Evolutionary conservation across 495 filamentous ascomycete genomes (phyloP), one percentile per base, ranked within the genome.

Genomic region (Poronia punctata): DNA sequence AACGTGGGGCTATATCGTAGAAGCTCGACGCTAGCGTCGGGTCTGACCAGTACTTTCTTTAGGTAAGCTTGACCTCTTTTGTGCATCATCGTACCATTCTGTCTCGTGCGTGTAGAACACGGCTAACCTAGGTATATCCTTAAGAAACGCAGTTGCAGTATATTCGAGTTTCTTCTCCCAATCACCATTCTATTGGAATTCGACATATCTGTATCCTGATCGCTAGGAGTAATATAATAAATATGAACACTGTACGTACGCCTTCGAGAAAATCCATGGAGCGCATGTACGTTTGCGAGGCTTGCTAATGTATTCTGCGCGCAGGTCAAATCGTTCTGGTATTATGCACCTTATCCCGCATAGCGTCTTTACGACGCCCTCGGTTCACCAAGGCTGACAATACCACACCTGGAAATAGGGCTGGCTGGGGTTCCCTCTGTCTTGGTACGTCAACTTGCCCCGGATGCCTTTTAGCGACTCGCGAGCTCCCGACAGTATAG

Each of bases 381-480:
- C n/a, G n/a, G n/a, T n/a, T n/a, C n/a, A n/a, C n/a, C 5, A 36
- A 38, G 17, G 14, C 42, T 31, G 17, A 46, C 43, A 22, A 3
- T 3, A 9, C 8, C 17, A 5, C 18, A 9, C 22, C 7, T 35
- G 5, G 5, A 2, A 5, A 11, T 31, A 90, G 85, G 85, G 45
- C 82, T 52, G 90, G 90, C 50, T 95, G 85, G 90, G 88, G 84
- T 37, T 63, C 80, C 45, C 81, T 97, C 39, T 86, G 85, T 49
- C 63, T 86, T 53, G 85, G 84, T 87, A 72, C 40, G 74, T 28
- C 45, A 54, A 48, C 39, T 29, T 16, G 12, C 1, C 9, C 14
- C 18, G 32, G 23, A 27, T 4, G 12, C 43, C 30, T 17, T 42
- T 15, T 29, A 20, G 5, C 18, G 14, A 22, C 33, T 21, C 35